Evolutionary conservation across 75 land plant species (phyloP).

Genomic region (Gnetum montanum): DNA sequence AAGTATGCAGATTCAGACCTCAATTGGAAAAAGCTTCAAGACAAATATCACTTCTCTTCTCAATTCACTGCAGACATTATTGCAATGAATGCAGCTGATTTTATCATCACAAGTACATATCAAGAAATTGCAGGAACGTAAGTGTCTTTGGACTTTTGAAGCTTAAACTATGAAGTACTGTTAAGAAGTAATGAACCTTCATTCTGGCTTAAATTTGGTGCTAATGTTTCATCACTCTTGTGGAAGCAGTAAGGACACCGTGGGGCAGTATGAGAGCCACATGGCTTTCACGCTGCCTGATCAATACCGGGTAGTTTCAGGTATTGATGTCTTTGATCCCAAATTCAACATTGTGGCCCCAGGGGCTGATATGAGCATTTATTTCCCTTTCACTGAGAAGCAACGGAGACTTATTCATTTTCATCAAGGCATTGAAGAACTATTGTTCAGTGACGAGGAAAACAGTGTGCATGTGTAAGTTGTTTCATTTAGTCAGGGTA

Average conservation of each 20-base stretch:
- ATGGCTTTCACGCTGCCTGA: slow-evolving; percentile 83
- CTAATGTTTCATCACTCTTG: too few relatives aligned
- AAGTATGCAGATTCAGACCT: slow-evolving; percentile 57
- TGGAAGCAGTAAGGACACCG: slow-evolving; percentile 53
- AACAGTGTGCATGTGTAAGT: slow-evolving; percentile 70
- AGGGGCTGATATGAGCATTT: slow-evolving; percentile 85
- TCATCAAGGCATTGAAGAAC: slow-evolving; percentile 68
- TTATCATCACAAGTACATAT: slow-evolving; percentile 61
- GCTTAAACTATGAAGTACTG: too few relatives aligned
- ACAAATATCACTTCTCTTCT: slow-evolving; percentile 58
- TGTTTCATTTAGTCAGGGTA: too few relatives aligned
- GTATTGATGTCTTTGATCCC: slow-evolving; percentile 90
- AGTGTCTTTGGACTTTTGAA: background rate
- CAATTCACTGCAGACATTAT: slow-evolving; percentile 67
- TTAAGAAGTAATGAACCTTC: too few relatives aligned
- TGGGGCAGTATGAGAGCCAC: slow-evolving; percentile 96
- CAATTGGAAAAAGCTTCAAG: slow-evolving; percentile 47
- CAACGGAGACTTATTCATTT: slow-evolving; percentile 45
- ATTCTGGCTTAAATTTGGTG: too few relatives aligned
- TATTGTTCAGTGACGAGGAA: slow-evolving; percentile 52
- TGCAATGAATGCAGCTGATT: slow-evolving; percentile 67
- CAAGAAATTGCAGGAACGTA: slow-evolving; percentile 77
- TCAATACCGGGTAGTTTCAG: slow-evolving; percentile 71
- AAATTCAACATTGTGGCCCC: slow-evolving; percentile 97
- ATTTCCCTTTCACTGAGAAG: slow-evolving; percentile 78